These are phyloP conservation scores for Glycine latifolia DNA, from an alignment of 306 rosid species.

Conservation along the genomic window DNA sequence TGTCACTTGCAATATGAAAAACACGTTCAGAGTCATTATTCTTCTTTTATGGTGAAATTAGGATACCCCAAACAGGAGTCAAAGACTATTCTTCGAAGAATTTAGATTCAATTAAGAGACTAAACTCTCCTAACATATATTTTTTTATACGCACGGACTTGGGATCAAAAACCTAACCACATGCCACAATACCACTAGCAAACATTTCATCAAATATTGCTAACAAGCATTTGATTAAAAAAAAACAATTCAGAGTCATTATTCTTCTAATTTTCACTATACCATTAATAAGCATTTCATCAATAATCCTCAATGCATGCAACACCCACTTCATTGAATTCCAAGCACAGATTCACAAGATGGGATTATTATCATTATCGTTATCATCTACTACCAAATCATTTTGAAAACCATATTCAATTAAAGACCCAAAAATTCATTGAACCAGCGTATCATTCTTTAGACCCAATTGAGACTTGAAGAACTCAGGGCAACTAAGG, in stretches of 20 bases:
- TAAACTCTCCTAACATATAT: no score
- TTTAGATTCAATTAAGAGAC: no score
- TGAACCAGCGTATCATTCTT: conserved; percentile 41
- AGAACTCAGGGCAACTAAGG: neutral
- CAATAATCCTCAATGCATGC: conserved; percentile 47
- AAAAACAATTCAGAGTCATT: neutral
- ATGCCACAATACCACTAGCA: no score
- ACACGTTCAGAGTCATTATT: conserved; percentile 33
- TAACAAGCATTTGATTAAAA: no score
- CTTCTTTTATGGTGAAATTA: conserved; percentile 1
- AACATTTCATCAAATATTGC: no score
- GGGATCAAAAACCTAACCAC: no score
- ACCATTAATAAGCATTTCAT: conserved; percentile 57
- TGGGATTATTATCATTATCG: neutral
- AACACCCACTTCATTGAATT: conserved; percentile 44
- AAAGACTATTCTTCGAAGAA: no score
- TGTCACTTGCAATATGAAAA: conserved; percentile 41
- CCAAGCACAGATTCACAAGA: conserved; percentile 38
- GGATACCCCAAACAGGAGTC: no score
- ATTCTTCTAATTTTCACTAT: conserved; percentile 41
- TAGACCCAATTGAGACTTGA: conserved; percentile 41
- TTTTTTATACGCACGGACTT: no score
- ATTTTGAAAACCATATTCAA: conserved; percentile 43
- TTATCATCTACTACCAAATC: conserved; percentile 41
- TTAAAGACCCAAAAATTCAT: conserved; percentile 45